A percentile compares a stretch with the other conserved stretches of the same genome.
Conservation (phyloP, 1,284 basidiomycete species). For the Malassezia slooffiae region DNA sequence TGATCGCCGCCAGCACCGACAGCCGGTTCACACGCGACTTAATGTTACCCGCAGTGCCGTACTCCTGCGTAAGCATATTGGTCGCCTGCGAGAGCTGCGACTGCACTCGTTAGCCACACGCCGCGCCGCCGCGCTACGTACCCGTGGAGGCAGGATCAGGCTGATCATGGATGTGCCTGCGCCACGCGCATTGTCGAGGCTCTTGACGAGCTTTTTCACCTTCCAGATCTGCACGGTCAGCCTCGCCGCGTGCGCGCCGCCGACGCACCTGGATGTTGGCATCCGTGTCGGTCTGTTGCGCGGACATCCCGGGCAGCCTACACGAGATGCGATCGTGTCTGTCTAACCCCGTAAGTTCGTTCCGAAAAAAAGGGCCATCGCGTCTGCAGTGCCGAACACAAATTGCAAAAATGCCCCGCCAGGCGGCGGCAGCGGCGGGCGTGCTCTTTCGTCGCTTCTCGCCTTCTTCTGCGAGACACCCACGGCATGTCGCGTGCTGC, state of each 20-base stretch:
- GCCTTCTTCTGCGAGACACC: too few relatives aligned
- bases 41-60: conserved; percentile 77
- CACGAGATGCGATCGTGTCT: too few relatives aligned
- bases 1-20: conserved; percentile 94
- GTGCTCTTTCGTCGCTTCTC: too few relatives aligned
- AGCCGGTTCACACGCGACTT: conserved; percentile 97
- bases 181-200: conserved; percentile 41
- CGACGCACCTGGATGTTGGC: conserved; percentile 16
- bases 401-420: too few relatives aligned
- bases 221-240: conserved; percentile 56
- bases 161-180: conserved; percentile 99
- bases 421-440: too few relatives aligned
- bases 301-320: too few relatives aligned
- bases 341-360: too few relatives aligned
- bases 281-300: conserved; percentile 14
- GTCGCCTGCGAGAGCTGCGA: conserved; percentile 91
- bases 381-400: too few relatives aligned
- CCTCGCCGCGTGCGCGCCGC: background rate
- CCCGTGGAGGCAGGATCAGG: conserved; percentile 90
- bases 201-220: conserved; percentile 69
- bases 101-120: too few relatives aligned
- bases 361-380: too few relatives aligned
- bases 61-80: conserved; percentile 95
- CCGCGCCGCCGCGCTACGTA: too few relatives aligned
- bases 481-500: background rate